Evolutionary conservation across 306 rosid species (phyloP), one percentile per base, ranked within the genome.

Genomic region (Lathyrus aphaca): DNA sequence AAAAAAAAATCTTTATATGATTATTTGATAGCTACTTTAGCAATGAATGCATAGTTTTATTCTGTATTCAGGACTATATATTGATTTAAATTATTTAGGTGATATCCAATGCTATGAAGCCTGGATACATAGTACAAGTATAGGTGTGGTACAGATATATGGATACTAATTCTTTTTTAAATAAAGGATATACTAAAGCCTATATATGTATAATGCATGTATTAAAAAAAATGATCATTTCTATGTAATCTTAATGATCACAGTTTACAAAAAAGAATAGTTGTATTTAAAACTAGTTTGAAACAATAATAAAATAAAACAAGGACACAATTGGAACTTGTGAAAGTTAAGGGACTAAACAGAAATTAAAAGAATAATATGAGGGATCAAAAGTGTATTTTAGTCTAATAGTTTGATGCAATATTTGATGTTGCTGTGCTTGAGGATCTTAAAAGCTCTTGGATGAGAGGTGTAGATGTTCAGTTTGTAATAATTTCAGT

Each of bases 371-470:
- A 21, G 38, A 10, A 1, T 15, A 8, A 8, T 18, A 10, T 11
- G 5, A 53, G 59, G 59, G 59, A 4, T 13, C 0, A 19, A 51
- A 19, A 10, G 12, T 51, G 58, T 10, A 51, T 10, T 51, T 51
- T 19, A 19, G 32, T 51, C 30, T 55, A 12, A 2, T 51, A 42
- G 62, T 59, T 25, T 38, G 46, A 53, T 40, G 23, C 23, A 29
- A 10, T 68, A 27, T 49, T 68, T 61, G 46, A 10, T 5, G 44
- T 32, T 68, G 11, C 45, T 0, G 2, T 32, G 51, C 16, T 75
- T 59, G 69, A 21, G 25, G 43, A 51, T 45, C 48, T 5, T 8
- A 43, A 42, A 30, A 32, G 30, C 48, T 75, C 38, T 64, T 63
- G 18, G 51, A 25, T 49, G 57, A 65, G 21, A 51, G 32, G n/a